phyloP scores from a whole-genome alignment of 306 rosid genomes.

The Quercus ilex region DNA sequence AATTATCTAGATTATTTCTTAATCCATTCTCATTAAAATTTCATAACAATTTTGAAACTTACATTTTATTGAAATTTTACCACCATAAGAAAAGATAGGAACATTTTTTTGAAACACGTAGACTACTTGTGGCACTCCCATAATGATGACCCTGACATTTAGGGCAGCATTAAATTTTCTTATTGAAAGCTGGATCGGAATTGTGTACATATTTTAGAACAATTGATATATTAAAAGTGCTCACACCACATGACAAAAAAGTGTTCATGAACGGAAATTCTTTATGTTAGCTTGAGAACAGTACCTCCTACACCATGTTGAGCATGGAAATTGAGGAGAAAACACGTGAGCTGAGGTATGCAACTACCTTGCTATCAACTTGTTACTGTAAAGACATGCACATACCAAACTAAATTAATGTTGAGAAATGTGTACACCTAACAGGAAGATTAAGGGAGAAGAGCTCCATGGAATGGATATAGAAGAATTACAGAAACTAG shows the following conservation, averaged over 20 bases:
- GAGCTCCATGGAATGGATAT: not conserved
- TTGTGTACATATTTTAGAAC: no score
- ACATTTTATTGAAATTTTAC: not conserved
- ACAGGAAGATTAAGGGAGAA: not conserved
- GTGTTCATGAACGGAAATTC: not conserved
- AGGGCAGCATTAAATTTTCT: not conserved
- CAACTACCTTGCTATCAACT: not conserved
- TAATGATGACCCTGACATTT: not conserved
- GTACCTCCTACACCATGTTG: not conserved
- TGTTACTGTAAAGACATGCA: not conserved
- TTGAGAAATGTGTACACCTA: not conserved
- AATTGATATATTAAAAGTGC: not conserved
- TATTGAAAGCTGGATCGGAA: not conserved
- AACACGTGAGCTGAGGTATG: conserved; percentile 29
- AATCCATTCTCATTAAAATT: not conserved
- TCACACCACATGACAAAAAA: not conserved
- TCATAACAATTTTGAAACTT: not conserved
- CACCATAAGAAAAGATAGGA: not conserved
- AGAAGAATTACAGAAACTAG: conserved; percentile 24
- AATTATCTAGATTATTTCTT: not conserved
- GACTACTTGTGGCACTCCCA: not conserved
- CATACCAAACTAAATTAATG: not conserved
- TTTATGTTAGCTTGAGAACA: conserved; percentile 21
- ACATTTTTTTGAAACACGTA: not conserved
- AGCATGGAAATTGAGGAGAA: conserved; percentile 25